phyloP scores from a whole-genome alignment of 2,329 filamentous ascomycete genomes.

The Penicillium sp. region DNA sequence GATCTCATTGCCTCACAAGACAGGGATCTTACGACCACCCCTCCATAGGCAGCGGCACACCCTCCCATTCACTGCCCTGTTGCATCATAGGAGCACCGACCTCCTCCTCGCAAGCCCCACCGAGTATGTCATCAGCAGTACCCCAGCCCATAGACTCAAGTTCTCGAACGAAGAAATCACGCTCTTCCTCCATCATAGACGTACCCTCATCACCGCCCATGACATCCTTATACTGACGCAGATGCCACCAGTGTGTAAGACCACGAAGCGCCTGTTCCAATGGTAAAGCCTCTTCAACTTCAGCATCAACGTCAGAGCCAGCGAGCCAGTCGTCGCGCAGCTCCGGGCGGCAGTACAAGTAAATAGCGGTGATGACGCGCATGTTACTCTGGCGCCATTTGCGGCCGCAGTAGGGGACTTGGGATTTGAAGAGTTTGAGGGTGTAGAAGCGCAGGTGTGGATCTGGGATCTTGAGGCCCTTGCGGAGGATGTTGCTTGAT shows the following conservation, averaged over 20 bases:
- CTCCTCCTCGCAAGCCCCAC: slow-evolving; percentile 16
- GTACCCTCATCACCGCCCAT: slow-evolving; percentile 56
- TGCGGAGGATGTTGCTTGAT: slow-evolving; percentile 85
- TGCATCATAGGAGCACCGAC: background rate
- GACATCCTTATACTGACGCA: slow-evolving; percentile 75
- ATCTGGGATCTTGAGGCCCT: slow-evolving; percentile 87
- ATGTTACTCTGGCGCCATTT: slow-evolving; percentile 99
- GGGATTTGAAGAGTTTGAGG: slow-evolving; percentile 96
- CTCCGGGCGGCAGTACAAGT: slow-evolving; percentile 88
- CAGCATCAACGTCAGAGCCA: slow-evolving; percentile 85
- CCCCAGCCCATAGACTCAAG: slow-evolving; percentile 67
- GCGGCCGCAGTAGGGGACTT: slow-evolving; percentile 94
- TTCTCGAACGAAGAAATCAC: slow-evolving; percentile 76
- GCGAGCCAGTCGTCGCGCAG: slow-evolving; percentile 91
- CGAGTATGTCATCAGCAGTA: slow-evolving; percentile 36
- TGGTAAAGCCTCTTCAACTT: slow-evolving; percentile 88
- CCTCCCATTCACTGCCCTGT: slow-evolving; percentile 36
- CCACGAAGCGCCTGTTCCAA: slow-evolving; percentile 86
- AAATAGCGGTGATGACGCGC: slow-evolving; percentile 96
- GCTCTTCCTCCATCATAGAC: slow-evolving; percentile 65
- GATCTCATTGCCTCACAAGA: slow-evolving; percentile 3
- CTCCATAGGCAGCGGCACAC: slow-evolving; percentile 37
- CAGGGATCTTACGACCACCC: slow-evolving; percentile 21
- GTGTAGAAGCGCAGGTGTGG: slow-evolving; percentile 86
- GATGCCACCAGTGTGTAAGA: slow-evolving; percentile 91